Conservation (phyloP, 768 basidiomycete genomes). For the Amylocystis lapponica region DNA sequence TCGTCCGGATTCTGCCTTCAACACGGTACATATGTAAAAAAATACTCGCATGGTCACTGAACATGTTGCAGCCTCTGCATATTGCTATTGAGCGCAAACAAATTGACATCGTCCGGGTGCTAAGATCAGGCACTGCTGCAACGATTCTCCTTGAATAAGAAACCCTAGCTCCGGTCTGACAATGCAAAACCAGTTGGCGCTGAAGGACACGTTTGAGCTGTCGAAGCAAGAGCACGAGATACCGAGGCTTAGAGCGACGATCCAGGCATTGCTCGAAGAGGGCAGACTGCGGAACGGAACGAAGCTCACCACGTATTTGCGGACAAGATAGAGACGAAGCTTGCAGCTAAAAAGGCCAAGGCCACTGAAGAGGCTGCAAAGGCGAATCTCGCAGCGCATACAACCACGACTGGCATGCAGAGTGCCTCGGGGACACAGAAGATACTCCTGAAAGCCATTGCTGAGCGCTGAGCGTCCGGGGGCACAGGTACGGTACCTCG, state of each 20-base stretch:
- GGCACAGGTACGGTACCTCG: background rate
- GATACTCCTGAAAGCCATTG: background rate
- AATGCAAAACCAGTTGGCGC: background rate
- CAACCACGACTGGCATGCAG: no score
- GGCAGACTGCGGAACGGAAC: constrained; percentile 15
- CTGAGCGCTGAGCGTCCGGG: background rate
- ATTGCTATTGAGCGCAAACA: constrained; percentile 37
- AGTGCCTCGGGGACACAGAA: no score
- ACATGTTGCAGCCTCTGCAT: constrained; percentile 47
- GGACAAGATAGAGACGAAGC: constrained; percentile 10
- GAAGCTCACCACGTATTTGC: constrained; percentile 15
- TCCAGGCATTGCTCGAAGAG: constrained; percentile 9
- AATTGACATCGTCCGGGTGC: constrained; percentile 20
- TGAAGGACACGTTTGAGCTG: constrained; percentile 7
- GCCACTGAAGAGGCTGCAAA: no score
- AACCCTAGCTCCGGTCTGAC: background rate
- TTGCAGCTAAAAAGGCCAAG: no score
- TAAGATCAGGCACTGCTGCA: constrained; percentile 37
- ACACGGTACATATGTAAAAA: background rate
- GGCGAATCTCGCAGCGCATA: background rate
- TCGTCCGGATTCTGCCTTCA: no score
- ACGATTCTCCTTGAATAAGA: no score
- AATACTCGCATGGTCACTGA: no score
- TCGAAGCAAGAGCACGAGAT: constrained; percentile 8
- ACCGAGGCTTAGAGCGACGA: constrained; percentile 6